These are phyloP conservation scores for Beauveria caledonica DNA, from an alignment of 2,329 filamentous ascomycete species.

Conservation along the genomic window DNA sequence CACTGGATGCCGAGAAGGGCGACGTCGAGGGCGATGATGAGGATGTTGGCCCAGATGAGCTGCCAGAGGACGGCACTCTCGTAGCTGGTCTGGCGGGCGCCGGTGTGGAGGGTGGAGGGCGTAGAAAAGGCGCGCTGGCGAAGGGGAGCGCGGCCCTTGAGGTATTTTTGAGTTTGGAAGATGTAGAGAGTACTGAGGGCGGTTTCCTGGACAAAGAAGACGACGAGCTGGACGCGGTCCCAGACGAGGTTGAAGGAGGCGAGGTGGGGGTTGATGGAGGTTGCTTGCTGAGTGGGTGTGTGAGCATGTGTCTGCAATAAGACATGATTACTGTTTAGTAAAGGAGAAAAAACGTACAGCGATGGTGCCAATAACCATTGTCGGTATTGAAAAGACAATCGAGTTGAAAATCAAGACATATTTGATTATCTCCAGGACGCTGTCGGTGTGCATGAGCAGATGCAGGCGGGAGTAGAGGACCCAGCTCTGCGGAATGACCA, in stretches of 20 bases:
- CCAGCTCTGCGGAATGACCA: slow-evolving; percentile 51
- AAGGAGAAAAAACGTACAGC: slow-evolving; percentile 27
- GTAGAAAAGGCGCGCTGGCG: slow-evolving; percentile 29
- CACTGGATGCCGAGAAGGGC: slow-evolving; percentile 31
- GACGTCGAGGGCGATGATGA: slow-evolving; percentile 39
- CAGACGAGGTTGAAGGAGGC: slow-evolving; percentile 27
- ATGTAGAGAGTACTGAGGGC: slow-evolving; percentile 45
- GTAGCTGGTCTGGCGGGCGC: slow-evolving; percentile 19
- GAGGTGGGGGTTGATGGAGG: slow-evolving; percentile 17
- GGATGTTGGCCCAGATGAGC: slow-evolving; percentile 36
- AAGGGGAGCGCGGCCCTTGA: slow-evolving; percentile 12
- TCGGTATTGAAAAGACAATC: slow-evolving; percentile 44
- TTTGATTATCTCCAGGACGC: slow-evolving; percentile 39
- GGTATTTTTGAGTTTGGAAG: slow-evolving; percentile 14
- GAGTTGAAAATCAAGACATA: slow-evolving; percentile 47
- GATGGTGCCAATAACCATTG: slow-evolving; percentile 44
- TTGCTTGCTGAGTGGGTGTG: slow-evolving; percentile 21
- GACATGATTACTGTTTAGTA: background rate
- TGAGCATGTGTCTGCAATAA: background rate
- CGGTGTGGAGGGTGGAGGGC: slow-evolving; percentile 33
- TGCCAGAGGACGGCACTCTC: slow-evolving; percentile 22
- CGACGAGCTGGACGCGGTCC: slow-evolving; percentile 45
- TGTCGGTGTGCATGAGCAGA: slow-evolving; percentile 42
- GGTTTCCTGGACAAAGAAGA: slow-evolving; percentile 45
- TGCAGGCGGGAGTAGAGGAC: slow-evolving; percentile 55